Evolutionary conservation across 768 basidiomycete species (phyloP), one percentile per base, ranked within the genome.

Genomic region (Melanogaster broomeanus): DNA sequence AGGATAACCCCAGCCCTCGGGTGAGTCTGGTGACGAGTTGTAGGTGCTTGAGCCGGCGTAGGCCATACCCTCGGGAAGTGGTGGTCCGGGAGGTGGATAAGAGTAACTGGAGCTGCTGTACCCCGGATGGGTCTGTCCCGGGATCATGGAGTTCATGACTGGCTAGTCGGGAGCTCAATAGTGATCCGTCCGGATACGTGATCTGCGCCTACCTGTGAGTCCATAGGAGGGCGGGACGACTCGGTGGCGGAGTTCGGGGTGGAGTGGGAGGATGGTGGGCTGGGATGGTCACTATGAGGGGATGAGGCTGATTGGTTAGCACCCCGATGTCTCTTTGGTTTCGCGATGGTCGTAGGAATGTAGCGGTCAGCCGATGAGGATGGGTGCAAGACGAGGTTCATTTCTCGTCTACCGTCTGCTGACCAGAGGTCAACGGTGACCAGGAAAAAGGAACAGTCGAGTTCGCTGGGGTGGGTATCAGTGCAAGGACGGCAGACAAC

Each of bases 351-450:
- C 1, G 68, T 63, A 2, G 87, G 78, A n/a, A 82, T 76, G 67
- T 85, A 88, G 45, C 88, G 82, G 63, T 91, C 89, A 0, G 63
- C 48, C 30, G 82, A 74, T 4, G 91, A 84, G 1, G 88, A 88
- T 0, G 93, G 91, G 63, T 93, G 92, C 19, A 91, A 76, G 38
- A 97, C 91, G 15, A 96, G 82, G 67, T 96, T 96, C 75, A 88
- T 87, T 64, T 96, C 91, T 27, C 85, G 80, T 57, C 78, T 83
- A 13, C 84, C 88, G 59, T 94, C 92, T 39, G 77, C 78, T 0
- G 90, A 91, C 90, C 93, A 96, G 3, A 98, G 73, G 71, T 97
- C 94, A n/a, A 92, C 92, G 16, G 90, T 90, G 24, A 93, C 87
- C 38, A 97, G 70, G 66, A 98, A 91, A 71, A 93, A 95, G 2